Conservation (phyloP, 2,329 filamentous ascomycete species). For the Pochonia chlamydosporia region DNA sequence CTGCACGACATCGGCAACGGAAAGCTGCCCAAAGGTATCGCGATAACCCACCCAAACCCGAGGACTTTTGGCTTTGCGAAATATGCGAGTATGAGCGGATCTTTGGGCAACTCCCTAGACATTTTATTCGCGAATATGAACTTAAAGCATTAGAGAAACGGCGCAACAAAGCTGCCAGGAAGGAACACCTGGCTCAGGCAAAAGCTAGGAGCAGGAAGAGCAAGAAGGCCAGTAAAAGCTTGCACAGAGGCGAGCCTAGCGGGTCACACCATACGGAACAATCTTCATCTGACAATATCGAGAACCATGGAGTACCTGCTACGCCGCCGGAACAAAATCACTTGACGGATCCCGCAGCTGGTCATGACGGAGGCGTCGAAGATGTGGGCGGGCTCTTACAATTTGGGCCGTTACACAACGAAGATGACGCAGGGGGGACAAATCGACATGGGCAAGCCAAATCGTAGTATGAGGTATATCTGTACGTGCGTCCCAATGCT, state of each 20-base stretch:
- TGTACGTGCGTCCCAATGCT: too few species aligned
- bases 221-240: slow-evolving; percentile 68
- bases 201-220: slow-evolving; percentile 89
- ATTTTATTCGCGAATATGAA: slow-evolving; percentile 86
- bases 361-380: slow-evolving; percentile 30
- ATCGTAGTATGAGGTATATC: slow-evolving; percentile 3
- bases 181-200: slow-evolving; percentile 80
- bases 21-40: slow-evolving; percentile 73
- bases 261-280: slow-evolving; percentile 17
- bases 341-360: slow-evolving; percentile 33
- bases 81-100: slow-evolving; percentile 98
- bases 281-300: slow-evolving; percentile 15
- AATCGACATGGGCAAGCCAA: slow-evolving; percentile 5
- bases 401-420: slow-evolving; percentile 9
- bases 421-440: slow-evolving; percentile 11
- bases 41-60: slow-evolving; percentile 60
- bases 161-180: slow-evolving; percentile 79
- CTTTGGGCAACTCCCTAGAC: slow-evolving; percentile 79
- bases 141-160: slow-evolving; percentile 89
- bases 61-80: slow-evolving; percentile 91
- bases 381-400: slow-evolving; percentile 18
- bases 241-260: slow-evolving; percentile 21
- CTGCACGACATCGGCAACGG: slow-evolving; percentile 71
- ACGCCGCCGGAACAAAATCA: slow-evolving; percentile 24
- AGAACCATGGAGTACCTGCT: slow-evolving; percentile 14